Percentiles rank a stretch among this genome's conserved stretches.
These are phyloP conservation scores for Trichoderma arundinaceum DNA, from an alignment of 2,329 filamentous ascomycete genomes.

Conservation along the genomic window DNA sequence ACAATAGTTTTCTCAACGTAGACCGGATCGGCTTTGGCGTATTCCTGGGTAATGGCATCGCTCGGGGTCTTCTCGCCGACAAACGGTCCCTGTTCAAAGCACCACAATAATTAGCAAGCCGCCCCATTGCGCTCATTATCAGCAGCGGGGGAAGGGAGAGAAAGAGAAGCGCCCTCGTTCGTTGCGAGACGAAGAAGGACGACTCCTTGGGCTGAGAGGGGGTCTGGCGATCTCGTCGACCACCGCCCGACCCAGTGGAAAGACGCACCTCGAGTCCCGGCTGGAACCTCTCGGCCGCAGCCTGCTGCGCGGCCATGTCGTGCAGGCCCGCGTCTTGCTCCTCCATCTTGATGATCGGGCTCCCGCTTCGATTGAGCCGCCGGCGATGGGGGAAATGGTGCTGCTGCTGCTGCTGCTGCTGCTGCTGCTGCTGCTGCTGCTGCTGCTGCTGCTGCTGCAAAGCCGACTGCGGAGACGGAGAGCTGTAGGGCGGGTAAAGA, in stretches of 20 bases:
- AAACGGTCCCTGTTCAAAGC: slow-evolving; percentile 70
- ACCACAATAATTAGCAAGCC: neutral
- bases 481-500: slow-evolving; percentile 20
- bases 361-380: slow-evolving; percentile 34
- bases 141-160: neutral
- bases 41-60: slow-evolving; percentile 79
- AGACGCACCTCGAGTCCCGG: slow-evolving; percentile 60
- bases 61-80: slow-evolving; percentile 81
- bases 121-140: neutral
- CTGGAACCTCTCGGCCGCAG: slow-evolving; percentile 63
- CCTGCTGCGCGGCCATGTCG: slow-evolving; percentile 64
- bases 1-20: slow-evolving; percentile 89
- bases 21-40: slow-evolving; percentile 83
- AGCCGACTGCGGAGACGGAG: slow-evolving; percentile 18
- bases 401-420: slow-evolving; percentile 11
- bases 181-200: neutral
- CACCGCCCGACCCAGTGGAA: neutral
- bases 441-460: slow-evolving; percentile 7
- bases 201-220: neutral
- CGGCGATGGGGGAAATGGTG: slow-evolving; percentile 32
- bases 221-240: neutral
- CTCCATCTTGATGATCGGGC: slow-evolving; percentile 43
- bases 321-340: slow-evolving; percentile 43
- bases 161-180: neutral
- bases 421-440: slow-evolving; percentile 14